A percentile compares a stretch with the other conserved stretches of the same genome.
These are phyloP conservation scores for Aspergillus sp. DNA, from an alignment of 2,329 filamentous ascomycete species.

Conservation along the genomic window DNA sequence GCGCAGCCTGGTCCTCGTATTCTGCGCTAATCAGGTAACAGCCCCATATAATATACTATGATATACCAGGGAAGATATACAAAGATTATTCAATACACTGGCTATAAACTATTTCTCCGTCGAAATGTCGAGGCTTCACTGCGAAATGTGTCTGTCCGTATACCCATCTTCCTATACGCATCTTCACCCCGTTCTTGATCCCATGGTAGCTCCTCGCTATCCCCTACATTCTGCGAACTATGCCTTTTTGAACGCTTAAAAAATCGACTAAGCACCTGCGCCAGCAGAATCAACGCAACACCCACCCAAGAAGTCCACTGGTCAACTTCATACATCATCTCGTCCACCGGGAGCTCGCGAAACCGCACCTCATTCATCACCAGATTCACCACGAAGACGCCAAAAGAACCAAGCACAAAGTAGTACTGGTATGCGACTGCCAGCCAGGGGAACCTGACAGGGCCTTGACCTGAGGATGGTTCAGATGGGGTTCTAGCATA, in stretches of 20 bases:
- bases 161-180: not conserved
- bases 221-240: not conserved
- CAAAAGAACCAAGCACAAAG: not conserved
- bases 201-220: not conserved
- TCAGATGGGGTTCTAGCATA: not conserved
- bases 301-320: constrained; percentile 7
- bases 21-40: not conserved
- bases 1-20: not conserved
- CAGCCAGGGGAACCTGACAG: not conserved
- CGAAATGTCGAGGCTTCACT: not conserved
- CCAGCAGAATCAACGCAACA: not conserved
- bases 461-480: not conserved
- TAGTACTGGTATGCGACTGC: not conserved
- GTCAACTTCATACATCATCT: constrained; percentile 2
- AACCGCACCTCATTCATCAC: constrained; percentile 4
- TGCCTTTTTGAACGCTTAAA: not conserved
- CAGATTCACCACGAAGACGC: not conserved
- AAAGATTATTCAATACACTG: not conserved
- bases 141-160: not conserved
- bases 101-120: not conserved
- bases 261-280: not conserved
- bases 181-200: too few relatives aligned
- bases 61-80: too few relatives aligned
- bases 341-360: not conserved
- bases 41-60: not conserved